A percentile compares a stretch with the other conserved stretches of the same genome.
Evolutionary conservation across 192 early-diverging fungal genomes (phyloP).

Genomic region (Coemansia sp.): DNA sequence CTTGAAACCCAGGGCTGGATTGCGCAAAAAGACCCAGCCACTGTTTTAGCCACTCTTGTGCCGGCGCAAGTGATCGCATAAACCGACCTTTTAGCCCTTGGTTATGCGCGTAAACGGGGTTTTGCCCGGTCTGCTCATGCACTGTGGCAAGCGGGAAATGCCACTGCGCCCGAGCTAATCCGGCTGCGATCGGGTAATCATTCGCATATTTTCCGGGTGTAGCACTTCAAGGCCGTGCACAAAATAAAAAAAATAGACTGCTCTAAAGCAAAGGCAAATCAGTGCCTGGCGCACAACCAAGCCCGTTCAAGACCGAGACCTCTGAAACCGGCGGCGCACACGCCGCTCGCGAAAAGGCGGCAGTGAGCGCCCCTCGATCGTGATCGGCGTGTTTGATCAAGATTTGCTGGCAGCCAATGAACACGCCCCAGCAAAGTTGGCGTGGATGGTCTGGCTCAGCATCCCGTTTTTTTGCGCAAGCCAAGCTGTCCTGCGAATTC

Average conservation of each 20-base stretch:
- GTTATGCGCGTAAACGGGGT: no score
- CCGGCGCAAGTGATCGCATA: background rate
- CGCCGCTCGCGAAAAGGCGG: no score
- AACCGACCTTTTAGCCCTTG: no score
- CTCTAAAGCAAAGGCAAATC: no score
- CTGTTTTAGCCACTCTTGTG: slow-evolving; percentile 6
- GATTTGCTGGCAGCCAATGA: slow-evolving; percentile 6
- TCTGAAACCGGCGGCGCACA: no score
- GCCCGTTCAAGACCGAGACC: no score
- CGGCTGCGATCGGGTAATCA: no score
- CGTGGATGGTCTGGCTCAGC: no score
- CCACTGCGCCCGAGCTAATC: background rate
- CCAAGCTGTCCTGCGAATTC: background rate
- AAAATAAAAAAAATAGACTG: no score
- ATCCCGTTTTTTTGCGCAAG: background rate
- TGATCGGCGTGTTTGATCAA: slow-evolving; percentile 3
- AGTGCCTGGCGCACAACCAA: no score
- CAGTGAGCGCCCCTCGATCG: background rate
- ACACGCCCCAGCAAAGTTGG: slow-evolving; percentile 4
- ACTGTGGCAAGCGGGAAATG: background rate
- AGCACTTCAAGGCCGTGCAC: no score
- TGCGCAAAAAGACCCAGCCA: slow-evolving; percentile 4
- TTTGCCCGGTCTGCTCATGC: background rate
- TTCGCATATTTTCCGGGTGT: no score
- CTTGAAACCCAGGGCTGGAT: slow-evolving; percentile 30